Conservation (phyloP, 164 flowering plant species). For the Stephania japonica region DNA sequence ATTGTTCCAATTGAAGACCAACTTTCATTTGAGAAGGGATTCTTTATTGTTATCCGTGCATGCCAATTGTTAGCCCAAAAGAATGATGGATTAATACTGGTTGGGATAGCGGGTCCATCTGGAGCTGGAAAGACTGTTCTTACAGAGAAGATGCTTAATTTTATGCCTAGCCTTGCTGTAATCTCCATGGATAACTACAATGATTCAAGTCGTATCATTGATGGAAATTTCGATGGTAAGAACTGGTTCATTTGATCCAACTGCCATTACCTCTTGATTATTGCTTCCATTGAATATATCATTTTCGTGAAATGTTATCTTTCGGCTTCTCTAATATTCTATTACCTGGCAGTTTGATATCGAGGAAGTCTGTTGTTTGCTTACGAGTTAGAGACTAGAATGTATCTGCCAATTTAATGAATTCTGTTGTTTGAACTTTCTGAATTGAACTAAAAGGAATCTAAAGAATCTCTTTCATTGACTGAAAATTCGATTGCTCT, state of each 20-base stretch:
- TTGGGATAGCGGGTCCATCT: conserved; percentile 95
- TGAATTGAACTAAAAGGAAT: not conserved
- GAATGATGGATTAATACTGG: conserved; percentile 76
- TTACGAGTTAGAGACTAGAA: not conserved
- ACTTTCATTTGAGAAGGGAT: conserved; percentile 92
- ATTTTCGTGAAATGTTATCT: too few species aligned
- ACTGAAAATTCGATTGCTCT: not conserved
- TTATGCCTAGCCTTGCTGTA: conserved; percentile 88
- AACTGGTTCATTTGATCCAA: not conserved
- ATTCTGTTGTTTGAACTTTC: not conserved
- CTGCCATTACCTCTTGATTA: not conserved
- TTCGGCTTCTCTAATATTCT: too few species aligned
- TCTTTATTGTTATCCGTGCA: conserved; percentile 83
- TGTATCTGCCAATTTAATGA: not conserved
- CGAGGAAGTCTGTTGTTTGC: not conserved
- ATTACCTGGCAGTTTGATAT: not conserved
- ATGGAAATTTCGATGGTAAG: conserved; percentile 95
- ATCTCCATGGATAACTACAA: conserved; percentile 96
- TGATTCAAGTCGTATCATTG: conserved; percentile 82
- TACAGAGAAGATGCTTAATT: conserved; percentile 82
- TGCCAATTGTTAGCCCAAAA: conserved; percentile 85
- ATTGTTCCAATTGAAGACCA: conserved; percentile 63
- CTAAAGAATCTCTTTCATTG: not conserved
- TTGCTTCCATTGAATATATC: not conserved
- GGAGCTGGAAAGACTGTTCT: conserved; percentile 97